Conservation (phyloP, 1,284 basidiomycete species). For the Apiotrichum domesticum region DNA sequence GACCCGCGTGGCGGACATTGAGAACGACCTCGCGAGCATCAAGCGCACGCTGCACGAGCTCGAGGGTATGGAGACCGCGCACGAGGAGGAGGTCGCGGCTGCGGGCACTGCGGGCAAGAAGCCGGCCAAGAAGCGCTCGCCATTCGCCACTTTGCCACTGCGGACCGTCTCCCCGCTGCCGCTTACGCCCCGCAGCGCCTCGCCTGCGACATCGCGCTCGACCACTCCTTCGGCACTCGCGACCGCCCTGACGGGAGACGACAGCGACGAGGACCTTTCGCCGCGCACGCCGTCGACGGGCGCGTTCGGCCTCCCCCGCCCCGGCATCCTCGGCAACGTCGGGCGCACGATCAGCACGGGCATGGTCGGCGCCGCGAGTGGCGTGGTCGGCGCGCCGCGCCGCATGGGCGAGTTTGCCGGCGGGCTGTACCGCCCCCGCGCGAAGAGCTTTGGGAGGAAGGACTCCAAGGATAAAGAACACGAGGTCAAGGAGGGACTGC, state of each 20-base stretch:
- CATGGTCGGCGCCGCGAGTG: slow-evolving; percentile 28
- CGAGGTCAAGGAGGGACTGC: too few species aligned
- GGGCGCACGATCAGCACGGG: slow-evolving; percentile 29
- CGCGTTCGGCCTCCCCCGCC: slow-evolving; percentile 28
- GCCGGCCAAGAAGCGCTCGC: not conserved
- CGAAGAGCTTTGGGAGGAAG: not conserved
- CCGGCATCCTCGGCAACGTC: slow-evolving; percentile 18
- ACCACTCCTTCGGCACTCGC: not conserved
- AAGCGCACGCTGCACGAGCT: slow-evolving; percentile 37
- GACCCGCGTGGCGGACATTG: slow-evolving; percentile 63
- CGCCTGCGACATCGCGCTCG: not conserved
- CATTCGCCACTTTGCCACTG: slow-evolving; percentile 19
- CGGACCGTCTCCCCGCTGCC: slow-evolving; percentile 13
- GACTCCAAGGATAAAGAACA: too few species aligned
- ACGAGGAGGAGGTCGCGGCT: not conserved
- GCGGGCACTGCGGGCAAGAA: not conserved
- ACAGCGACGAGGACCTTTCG: not conserved
- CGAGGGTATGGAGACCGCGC: slow-evolving; percentile 30
- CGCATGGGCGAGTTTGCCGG: slow-evolving; percentile 14
- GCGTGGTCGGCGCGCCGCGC: slow-evolving; percentile 32
- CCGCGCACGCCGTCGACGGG: slow-evolving; percentile 3
- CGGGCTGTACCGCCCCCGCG: slow-evolving; percentile 14
- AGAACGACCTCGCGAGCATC: slow-evolving; percentile 65
- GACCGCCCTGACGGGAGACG: not conserved
- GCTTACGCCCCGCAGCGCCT: not conserved